Evolutionary conservation across 768 basidiomycete species (phyloP), one percentile per base, ranked within the genome.

Genomic region (Pluteus cervinus): DNA sequence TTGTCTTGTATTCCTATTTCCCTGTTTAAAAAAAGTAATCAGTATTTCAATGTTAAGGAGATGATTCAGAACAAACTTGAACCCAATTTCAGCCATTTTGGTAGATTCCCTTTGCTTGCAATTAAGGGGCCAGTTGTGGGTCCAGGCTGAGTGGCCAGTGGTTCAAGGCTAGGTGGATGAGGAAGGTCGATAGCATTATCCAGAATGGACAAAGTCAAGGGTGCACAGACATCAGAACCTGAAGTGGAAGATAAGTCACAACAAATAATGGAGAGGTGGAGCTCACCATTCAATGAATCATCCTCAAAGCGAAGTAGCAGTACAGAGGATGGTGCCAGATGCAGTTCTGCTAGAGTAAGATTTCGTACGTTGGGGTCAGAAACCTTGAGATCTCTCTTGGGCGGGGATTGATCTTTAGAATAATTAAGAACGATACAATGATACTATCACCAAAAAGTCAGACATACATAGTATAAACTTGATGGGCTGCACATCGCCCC

Each of bases 401-500:
- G 91, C 2, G 87, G 88, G 4, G 69, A 62, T 62, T 91, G 86
- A 57, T 86, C 88, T 91, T 39, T 21, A 23, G 18, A 48, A n/a
- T 6, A 39, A 33, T 4, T 28, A 42, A 18, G 8, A 26, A 33
- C n/a, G 25, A 29, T 29, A 31, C 7, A 22, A 17, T 17, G 23
- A 12, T 16, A 23, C 36, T 29, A 30, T 5, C n/a, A n/a, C 4
- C 10, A 11, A 23, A 12, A 32, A 39, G 21, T n/a, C 21, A 24
- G 33, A 71, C 79, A 36, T 49, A 92, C 90, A 93, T 25, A 94
- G 68, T 25, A 90, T 69, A 50, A 91, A 94, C 50, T 89, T 88
- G 59, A 76, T 75, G 3, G 79, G 70, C 54, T 86, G 79, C 30
- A 80, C 76, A 43, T 89, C 86, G 39, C 86, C 84, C 29, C 76